Percentiles rank a stretch among this genome's conserved stretches.
Conservation (phyloP, 1,139 yeast genomes). For the Diutina pseudorugosa region DNA sequence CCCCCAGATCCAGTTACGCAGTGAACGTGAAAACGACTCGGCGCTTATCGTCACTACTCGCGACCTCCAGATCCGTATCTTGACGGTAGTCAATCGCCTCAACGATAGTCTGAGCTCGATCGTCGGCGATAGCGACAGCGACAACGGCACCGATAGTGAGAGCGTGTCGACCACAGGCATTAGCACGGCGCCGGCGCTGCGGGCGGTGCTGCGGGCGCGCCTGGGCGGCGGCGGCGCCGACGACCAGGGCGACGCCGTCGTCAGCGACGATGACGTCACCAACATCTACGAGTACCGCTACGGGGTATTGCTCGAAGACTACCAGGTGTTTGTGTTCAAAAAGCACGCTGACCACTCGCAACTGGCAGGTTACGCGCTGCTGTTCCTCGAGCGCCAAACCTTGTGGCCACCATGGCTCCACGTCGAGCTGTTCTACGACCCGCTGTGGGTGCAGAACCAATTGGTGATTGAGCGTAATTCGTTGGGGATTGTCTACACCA, state of each 20-base stretch:
- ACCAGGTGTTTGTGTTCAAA: not conserved
- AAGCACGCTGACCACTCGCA: not conserved
- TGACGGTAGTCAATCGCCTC: not conserved
- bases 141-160: not conserved
- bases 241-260: not conserved
- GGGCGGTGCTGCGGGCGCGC: not conserved
- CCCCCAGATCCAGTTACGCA: slow-evolving; percentile 31
- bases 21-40: slow-evolving; percentile 21
- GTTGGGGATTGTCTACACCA: slow-evolving; percentile 46
- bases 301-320: slow-evolving; percentile 3
- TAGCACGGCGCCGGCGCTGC: not conserved
- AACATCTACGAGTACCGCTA: not conserved
- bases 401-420: slow-evolving; percentile 84
- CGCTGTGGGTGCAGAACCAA: slow-evolving; percentile 39
- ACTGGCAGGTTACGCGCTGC: not conserved
- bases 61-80: not conserved
- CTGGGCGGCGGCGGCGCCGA: not conserved
- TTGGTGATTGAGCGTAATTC: slow-evolving; percentile 55
- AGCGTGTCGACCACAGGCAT: not conserved
- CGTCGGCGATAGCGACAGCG: not conserved
- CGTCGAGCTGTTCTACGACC: slow-evolving; percentile 60
- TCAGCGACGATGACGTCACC: not conserved
- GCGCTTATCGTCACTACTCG: slow-evolving; percentile 6
- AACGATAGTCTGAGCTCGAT: not conserved
- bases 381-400: not conserved